Percentiles rank a stretch among this genome's conserved stretches.
Conservation (phyloP, 2,329 filamentous ascomycete genomes). For the Nakataea oryzae region DNA sequence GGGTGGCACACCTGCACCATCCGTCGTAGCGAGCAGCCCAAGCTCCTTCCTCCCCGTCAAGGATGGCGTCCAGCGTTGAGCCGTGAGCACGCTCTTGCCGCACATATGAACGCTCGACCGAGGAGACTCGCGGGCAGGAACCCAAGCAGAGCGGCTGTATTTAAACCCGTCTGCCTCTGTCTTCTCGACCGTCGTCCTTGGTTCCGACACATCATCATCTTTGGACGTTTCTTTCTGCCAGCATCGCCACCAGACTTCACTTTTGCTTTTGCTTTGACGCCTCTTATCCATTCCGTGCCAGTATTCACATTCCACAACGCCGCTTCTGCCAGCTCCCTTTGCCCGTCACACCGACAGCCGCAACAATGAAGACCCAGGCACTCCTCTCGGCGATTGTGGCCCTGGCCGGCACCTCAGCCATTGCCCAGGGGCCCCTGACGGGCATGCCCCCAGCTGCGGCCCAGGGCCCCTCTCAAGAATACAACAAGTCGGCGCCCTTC, state of each 20-base stretch:
- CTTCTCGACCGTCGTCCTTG: neutral
- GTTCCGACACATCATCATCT: neutral
- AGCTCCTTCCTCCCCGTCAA: neutral
- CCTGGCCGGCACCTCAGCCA: slow-evolving; percentile 4
- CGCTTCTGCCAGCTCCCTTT: neutral
- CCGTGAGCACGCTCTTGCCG: neutral
- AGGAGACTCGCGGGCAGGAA: neutral
- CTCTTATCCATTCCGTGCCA: neutral
- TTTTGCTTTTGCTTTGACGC: neutral
- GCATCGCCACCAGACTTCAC: neutral
- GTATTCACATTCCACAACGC: neutral
- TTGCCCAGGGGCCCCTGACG: slow-evolving; percentile 14
- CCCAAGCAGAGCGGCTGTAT: neutral
- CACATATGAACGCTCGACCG: neutral
- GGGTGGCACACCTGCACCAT: neutral
- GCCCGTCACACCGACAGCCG: neutral
- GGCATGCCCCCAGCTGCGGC: neutral
- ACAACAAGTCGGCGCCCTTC: slow-evolving; percentile 21
- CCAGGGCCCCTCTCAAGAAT: neutral
- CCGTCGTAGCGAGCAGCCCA: neutral
- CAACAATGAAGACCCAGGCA: neutral
- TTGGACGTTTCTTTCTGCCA: neutral
- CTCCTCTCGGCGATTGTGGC: neutral
- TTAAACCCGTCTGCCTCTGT: neutral
- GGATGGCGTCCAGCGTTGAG: neutral